Evolutionary conservation across 2,329 filamentous ascomycete genomes (phyloP).

Genomic region (Phaeosphaeriaceae sp.): DNA sequence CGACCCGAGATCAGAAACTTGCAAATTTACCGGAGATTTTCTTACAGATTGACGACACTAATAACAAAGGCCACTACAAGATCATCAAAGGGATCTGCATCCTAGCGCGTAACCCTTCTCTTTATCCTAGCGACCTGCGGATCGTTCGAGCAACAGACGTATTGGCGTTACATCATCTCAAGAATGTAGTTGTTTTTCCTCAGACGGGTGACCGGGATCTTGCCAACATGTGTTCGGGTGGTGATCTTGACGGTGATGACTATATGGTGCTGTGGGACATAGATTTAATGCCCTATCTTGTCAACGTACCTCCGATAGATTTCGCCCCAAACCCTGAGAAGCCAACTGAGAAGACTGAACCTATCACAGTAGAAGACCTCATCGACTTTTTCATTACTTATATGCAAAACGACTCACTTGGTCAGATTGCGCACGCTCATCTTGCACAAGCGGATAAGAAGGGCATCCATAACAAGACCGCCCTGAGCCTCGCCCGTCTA

Average conservation of each 20-base stretch:
- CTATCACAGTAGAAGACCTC: conserved; percentile 76
- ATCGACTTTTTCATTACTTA: conserved; percentile 87
- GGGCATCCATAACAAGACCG: conserved; percentile 72
- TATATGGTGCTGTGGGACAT: conserved; percentile 93
- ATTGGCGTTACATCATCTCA: conserved; percentile 74
- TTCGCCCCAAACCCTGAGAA: conserved; percentile 62
- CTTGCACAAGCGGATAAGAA: conserved; percentile 74
- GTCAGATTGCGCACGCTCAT: conserved; percentile 81
- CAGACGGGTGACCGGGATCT: conserved; percentile 82
- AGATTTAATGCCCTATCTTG: conserved; percentile 66
- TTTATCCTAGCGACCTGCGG: conserved; percentile 91
- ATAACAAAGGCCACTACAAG: conserved; percentile 61
- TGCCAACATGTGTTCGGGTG: conserved; percentile 93
- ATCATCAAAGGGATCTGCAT: conserved; percentile 80
- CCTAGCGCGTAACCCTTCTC: conserved; percentile 87
- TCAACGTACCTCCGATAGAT: conserved; percentile 80
- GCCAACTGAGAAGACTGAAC: conserved; percentile 62
- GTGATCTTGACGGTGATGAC: conserved; percentile 94
- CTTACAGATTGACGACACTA: conserved; percentile 73
- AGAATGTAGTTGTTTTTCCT: conserved; percentile 87
- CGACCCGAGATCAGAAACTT: conserved; percentile 51
- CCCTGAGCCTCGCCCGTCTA: conserved; percentile 73
- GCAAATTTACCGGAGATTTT: conserved; percentile 80
- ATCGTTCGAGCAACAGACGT: conserved; percentile 84
- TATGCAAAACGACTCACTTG: conserved; percentile 87